Percentiles rank a stretch among this genome's conserved stretches.
phyloP scores from a whole-genome alignment of 805 yeast genomes.

The Cyberlindnera euphorbiae region DNA sequence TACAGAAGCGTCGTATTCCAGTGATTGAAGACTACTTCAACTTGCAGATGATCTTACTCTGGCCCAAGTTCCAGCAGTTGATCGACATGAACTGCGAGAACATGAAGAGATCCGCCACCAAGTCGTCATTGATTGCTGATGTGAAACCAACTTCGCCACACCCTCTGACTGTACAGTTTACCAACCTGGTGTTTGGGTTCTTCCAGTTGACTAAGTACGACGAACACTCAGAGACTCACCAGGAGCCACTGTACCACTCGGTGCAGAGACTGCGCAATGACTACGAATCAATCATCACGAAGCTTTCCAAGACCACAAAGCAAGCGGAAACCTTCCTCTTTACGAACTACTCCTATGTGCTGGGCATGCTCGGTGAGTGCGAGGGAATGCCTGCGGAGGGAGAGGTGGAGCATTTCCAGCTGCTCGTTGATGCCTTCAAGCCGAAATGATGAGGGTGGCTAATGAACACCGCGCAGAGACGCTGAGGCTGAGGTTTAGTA shows the following conservation, averaged over 20 bases:
- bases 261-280: slow-evolving; percentile 69
- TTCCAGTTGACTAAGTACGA: slow-evolving; percentile 45
- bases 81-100: slow-evolving; percentile 76
- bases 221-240: slow-evolving; percentile 27
- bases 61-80: slow-evolving; percentile 82
- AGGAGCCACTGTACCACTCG: slow-evolving; percentile 72
- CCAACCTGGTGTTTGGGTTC: slow-evolving; percentile 66
- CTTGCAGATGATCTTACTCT: slow-evolving; percentile 57
- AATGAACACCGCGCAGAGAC: too few relatives aligned
- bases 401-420: slow-evolving; percentile 40
- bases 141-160: slow-evolving; percentile 42
- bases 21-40: slow-evolving; percentile 67
- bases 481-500: too few relatives aligned
- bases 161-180: slow-evolving; percentile 73
- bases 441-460: slow-evolving; percentile 4
- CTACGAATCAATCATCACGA: slow-evolving; percentile 74
- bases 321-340: slow-evolving; percentile 66
- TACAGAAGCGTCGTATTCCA: slow-evolving; percentile 68
- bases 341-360: slow-evolving; percentile 39
- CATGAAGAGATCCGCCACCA: slow-evolving; percentile 43
- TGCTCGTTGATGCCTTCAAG: slow-evolving; percentile 38
- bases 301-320: slow-evolving; percentile 50
- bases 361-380: slow-evolving; percentile 28
- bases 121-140: slow-evolving; percentile 26
- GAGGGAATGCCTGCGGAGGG: slow-evolving; percentile 38